Evolutionary conservation across 2,329 filamentous ascomycete species (phyloP).

Genomic region (Diaporthe sp.): DNA sequence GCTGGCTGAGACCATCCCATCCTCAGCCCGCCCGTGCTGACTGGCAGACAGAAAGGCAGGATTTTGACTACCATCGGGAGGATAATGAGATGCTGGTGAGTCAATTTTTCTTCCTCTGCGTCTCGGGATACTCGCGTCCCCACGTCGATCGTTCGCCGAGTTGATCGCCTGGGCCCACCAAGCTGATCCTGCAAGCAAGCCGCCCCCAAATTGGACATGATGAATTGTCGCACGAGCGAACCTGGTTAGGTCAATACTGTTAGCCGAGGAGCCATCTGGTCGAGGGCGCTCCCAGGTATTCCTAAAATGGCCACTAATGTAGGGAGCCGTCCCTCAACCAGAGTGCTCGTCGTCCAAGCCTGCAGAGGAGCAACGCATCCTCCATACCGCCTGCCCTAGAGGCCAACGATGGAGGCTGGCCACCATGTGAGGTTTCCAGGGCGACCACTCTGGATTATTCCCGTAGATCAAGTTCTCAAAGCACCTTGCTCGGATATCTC

Average conservation of each 20-base stretch:
- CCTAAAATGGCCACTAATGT: not conserved
- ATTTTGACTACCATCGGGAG: not conserved
- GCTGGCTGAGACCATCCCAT: not conserved
- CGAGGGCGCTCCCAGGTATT: not conserved
- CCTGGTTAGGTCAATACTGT: not conserved
- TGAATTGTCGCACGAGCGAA: not conserved
- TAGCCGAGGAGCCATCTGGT: not conserved
- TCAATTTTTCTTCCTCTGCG: not conserved
- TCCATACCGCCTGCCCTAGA: not conserved
- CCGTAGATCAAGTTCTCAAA: not conserved
- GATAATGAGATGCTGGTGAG: not conserved
- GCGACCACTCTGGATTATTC: no score
- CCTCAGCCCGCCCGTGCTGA: not conserved
- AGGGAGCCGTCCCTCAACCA: not conserved
- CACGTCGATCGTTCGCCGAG: not conserved
- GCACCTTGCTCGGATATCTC: not conserved
- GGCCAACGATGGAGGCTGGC: not conserved
- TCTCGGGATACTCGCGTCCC: not conserved
- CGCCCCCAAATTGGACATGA: slow-evolving; percentile 10
- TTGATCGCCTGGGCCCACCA: not conserved
- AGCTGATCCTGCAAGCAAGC: not conserved
- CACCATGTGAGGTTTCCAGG: not conserved
- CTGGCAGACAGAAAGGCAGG: not conserved
- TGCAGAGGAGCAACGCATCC: not conserved
- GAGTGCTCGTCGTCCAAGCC: not conserved